Conservation (phyloP, 2,329 filamentous ascomycete species). For the Mariannaea sp. region DNA sequence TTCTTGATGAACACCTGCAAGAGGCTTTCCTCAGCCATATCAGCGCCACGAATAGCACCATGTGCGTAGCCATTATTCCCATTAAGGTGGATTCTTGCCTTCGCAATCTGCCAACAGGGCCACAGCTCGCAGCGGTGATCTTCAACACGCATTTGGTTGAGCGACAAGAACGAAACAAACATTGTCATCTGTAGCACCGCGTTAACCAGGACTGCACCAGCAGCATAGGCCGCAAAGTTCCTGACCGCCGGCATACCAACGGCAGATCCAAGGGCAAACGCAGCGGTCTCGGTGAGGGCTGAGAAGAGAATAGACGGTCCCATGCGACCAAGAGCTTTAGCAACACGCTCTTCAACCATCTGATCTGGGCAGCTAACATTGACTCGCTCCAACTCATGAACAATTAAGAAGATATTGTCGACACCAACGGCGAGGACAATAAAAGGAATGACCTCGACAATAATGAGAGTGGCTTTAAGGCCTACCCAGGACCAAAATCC, state of each 20-base stretch:
- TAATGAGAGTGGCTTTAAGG: conserved; percentile 94
- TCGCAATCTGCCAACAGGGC: conserved; percentile 82
- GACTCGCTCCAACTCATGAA: conserved; percentile 95
- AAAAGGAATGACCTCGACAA: conserved; percentile 97
- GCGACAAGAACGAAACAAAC: conserved; percentile 88
- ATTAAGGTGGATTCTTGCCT: conserved; percentile 70
- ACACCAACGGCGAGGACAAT: conserved; percentile 95
- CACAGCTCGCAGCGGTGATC: conserved; percentile 88
- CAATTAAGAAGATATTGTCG: conserved; percentile 98
- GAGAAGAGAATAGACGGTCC: conserved; percentile 95
- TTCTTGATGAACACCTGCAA: conserved; percentile 90
- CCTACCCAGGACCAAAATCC: conserved; percentile 91
- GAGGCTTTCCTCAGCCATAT: conserved; percentile 79
- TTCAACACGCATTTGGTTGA: conserved; percentile 92
- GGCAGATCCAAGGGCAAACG: conserved; percentile 89
- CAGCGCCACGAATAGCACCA: conserved; percentile 65
- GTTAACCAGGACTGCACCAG: conserved; percentile 95
- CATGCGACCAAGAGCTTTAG: conserved; percentile 90
- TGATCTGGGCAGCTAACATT: conserved; percentile 91
- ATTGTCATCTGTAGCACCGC: conserved; percentile 96
- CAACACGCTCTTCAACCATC: conserved; percentile 82
- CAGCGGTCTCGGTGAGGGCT: conserved; percentile 90
- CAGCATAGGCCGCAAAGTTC: conserved; percentile 96
- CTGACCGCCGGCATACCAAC: conserved; percentile 98
- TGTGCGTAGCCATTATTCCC: conserved; percentile 58